Conservation (phyloP, 495 filamentous ascomycete genomes). For the Penicillium waksmanii region DNA sequence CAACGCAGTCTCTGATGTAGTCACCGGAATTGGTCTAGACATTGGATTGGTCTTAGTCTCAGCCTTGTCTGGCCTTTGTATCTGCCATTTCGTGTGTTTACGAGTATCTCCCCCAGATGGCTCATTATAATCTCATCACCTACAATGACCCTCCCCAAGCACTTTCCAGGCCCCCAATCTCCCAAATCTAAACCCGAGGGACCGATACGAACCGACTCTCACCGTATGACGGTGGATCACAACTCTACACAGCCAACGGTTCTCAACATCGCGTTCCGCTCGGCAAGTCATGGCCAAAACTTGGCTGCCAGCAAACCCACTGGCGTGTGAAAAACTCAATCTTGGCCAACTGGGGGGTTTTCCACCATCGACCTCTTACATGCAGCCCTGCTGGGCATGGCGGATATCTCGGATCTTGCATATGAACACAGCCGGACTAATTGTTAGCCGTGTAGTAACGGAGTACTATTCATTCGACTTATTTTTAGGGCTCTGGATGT, state of each 20-base stretch:
- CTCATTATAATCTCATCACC: background rate
- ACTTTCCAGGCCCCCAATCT: background rate
- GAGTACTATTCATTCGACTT: background rate
- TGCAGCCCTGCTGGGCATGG: slow-evolving; percentile 13
- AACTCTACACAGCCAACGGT: background rate
- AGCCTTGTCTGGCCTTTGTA: background rate
- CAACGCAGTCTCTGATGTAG: slow-evolving; percentile 8
- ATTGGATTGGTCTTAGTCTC: background rate
- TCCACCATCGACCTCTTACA: background rate
- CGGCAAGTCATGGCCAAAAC: slow-evolving; percentile 1
- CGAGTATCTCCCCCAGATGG: no score
- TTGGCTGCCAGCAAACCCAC: slow-evolving; percentile 15
- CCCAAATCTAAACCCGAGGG: background rate
- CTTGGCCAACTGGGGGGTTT: slow-evolving; percentile 29
- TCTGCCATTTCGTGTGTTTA: background rate
- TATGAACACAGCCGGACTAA: slow-evolving; percentile 9
- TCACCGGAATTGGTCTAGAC: background rate
- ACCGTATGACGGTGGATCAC: slow-evolving; percentile 15
- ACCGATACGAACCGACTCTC: slow-evolving; percentile 1
- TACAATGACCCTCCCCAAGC: background rate
- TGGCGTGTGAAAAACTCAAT: slow-evolving; percentile 30
- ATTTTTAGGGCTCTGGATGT: background rate
- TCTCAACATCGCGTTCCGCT: slow-evolving; percentile 6
- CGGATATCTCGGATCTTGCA: slow-evolving; percentile 24
- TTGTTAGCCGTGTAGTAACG: slow-evolving; percentile 11